These are phyloP conservation scores for Tulasnella sp. DNA, from an alignment of 768 basidiomycete genomes.

Conservation along the genomic window DNA sequence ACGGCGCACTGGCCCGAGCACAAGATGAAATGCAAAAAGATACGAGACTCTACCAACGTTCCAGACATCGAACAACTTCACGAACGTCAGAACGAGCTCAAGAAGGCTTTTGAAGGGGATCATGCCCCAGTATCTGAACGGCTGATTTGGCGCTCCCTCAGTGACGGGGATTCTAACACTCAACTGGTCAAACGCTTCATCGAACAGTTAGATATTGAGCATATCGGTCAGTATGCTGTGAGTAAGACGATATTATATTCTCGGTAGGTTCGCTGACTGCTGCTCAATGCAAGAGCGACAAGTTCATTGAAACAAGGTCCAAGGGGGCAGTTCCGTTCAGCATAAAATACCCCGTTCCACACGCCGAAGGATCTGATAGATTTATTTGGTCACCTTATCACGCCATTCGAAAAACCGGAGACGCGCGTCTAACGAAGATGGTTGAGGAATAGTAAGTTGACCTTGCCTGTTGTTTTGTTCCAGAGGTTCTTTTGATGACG, in stretches of 20 bases:
- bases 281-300: background rate
- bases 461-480: no score
- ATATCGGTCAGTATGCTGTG: background rate
- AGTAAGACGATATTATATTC: background rate
- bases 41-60: no score
- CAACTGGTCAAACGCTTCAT: background rate
- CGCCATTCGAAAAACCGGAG: background rate
- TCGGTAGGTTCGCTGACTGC: background rate
- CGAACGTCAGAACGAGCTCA: no score
- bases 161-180: background rate
- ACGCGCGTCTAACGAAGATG: background rate
- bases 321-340: background rate
- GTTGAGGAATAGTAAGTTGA: background rate
- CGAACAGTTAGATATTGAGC: conserved; percentile 7
- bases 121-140: conserved; percentile 10
- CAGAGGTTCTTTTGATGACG: no score
- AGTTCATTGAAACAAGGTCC: background rate
- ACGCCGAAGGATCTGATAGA: background rate
- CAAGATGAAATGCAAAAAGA: no score
- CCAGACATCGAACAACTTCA: no score
- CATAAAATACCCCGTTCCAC: conserved; percentile 7
- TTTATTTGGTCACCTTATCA: background rate
- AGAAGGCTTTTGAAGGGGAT: background rate
- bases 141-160: conserved; percentile 1
- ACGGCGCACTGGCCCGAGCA: no score